phyloP scores from a whole-genome alignment of 768 basidiomycete species.

The Termitomyces sp. region DNA sequence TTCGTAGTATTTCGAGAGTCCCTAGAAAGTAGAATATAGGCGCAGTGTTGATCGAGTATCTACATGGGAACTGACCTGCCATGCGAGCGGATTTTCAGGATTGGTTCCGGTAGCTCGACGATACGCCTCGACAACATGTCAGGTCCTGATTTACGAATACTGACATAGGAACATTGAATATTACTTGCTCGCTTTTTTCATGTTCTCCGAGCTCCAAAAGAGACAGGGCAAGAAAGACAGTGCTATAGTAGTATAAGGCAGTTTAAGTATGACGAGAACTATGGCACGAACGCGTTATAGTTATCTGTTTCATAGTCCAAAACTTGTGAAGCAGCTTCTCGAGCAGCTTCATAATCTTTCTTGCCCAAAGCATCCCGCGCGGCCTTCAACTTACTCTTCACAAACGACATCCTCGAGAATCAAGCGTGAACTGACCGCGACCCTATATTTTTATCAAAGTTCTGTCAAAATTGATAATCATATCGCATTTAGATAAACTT shows the following conservation, averaged over 20 bases:
- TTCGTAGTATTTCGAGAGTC: slow-evolving; percentile 70
- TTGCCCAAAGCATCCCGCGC: slow-evolving; percentile 71
- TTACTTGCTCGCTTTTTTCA: slow-evolving; percentile 84
- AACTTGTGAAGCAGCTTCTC: slow-evolving; percentile 58
- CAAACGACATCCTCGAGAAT: slow-evolving; percentile 35
- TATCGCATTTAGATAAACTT: background rate
- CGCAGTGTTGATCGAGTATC: background rate
- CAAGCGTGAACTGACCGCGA: background rate
- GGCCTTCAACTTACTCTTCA: slow-evolving; percentile 72
- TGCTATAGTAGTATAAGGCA: slow-evolving; percentile 34
- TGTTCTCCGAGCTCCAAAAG: slow-evolving; percentile 66
- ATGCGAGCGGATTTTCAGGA: slow-evolving; percentile 69
- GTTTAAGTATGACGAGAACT: background rate
- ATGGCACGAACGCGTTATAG: slow-evolving; percentile 73
- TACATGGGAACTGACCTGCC: slow-evolving; percentile 58
- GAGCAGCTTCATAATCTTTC: slow-evolving; percentile 69
- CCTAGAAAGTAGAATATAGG: slow-evolving; percentile 38
- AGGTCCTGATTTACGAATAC: slow-evolving; percentile 10
- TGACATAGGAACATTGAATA: slow-evolving; percentile 12
- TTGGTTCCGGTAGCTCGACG: slow-evolving; percentile 68
- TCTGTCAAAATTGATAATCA: background rate
- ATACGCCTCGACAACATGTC: slow-evolving; percentile 52
- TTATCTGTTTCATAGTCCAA: slow-evolving; percentile 76
- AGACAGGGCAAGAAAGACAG: slow-evolving; percentile 83
- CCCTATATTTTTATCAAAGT: too few relatives aligned